A percentile compares a stretch with the other conserved stretches of the same genome.
phyloP scores from a whole-genome alignment of 345 rosid genomes.

The Lepidium africanum region DNA sequence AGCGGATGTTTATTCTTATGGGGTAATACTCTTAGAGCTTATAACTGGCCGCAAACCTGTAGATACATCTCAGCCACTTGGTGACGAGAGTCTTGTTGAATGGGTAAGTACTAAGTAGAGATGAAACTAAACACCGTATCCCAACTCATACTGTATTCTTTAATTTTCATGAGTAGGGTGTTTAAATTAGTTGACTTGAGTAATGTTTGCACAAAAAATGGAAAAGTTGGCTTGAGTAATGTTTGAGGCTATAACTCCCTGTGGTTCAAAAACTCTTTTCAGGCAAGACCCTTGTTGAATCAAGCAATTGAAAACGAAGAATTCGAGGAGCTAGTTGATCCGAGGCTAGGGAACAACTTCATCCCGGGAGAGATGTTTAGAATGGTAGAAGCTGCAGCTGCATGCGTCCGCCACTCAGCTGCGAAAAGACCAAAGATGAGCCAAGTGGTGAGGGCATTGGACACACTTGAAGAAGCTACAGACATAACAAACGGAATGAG shows the following conservation, averaged over 20 bases:
- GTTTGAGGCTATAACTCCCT: not conserved
- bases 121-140: not conserved
- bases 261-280: conserved; percentile 5
- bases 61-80: conserved; percentile 81
- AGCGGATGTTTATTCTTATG: conserved; percentile 92
- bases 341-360: conserved; percentile 55
- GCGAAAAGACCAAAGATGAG: conserved; percentile 88
- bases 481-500: conserved; percentile 82
- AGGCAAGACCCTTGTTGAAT: conserved; percentile 83
- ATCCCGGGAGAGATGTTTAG: conserved; percentile 68
- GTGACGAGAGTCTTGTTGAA: conserved; percentile 98
- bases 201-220: not conserved
- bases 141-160: not conserved
- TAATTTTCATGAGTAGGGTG: not conserved
- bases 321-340: conserved; percentile 62
- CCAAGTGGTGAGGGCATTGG: conserved; percentile 95
- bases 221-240: not conserved
- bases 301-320: conserved; percentile 73
- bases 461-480: conserved; percentile 56
- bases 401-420: conserved; percentile 91
- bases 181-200: not conserved
- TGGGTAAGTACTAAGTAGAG: conserved; percentile 46
- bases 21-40: conserved; percentile 92
- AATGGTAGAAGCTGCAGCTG: conserved; percentile 97
- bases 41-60: conserved; percentile 97